Evolutionary conservation across 768 basidiomycete species (phyloP), one percentile per base, ranked within the genome.

Genomic region (Psilocybe cubensis): DNA sequence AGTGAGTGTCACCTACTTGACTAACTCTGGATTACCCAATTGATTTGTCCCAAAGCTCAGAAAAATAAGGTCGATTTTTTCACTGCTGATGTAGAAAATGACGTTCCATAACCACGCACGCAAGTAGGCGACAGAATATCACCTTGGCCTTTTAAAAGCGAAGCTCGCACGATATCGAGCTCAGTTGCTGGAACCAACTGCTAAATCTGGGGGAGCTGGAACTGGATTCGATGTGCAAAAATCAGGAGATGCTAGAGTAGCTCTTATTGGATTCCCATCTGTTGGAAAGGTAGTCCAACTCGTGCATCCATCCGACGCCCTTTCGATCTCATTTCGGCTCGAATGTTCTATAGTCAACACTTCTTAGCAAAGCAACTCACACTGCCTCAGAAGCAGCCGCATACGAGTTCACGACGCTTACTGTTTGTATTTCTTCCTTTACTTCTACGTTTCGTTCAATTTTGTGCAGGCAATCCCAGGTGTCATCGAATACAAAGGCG

Each of bases 351-450:
- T 63, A 98, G 86, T 96, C 94, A 8, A 98, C 97, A 1, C 81
- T 98, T 29, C 79, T 98, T 24, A 88, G 85, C 69, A 98, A 96
- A 77, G 85, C 88, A 57, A 99, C 97, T 0, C 88, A 95, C 63
- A 99, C 97, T 0, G 86, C 84, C 42, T 94, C 92, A 3, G 90
- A 90, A 66, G 76, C 91, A 0, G 97, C 96, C 12, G 92, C 94
- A 10, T 98, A 97, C 68, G 96, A 98, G 70, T 98, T 97, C 73
- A 97, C 95, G 2, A 96, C 93, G 3, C 82, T 96, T 28, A 92
- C 91, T 9, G 91, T 89, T 62, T 81, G 68, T 41, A 25, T 24
- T 48, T 43, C 35, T 43, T 2, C 48, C 21, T 24, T 24, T 33
- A 43, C 40, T 27, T 12, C 14, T 20, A 7, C 8, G n/a, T 50